Percentiles rank a stretch among this genome's conserved stretches.
Evolutionary conservation across 805 yeast genomes (phyloP).

Genomic region (Myxozyma vanderwaltii): DNA sequence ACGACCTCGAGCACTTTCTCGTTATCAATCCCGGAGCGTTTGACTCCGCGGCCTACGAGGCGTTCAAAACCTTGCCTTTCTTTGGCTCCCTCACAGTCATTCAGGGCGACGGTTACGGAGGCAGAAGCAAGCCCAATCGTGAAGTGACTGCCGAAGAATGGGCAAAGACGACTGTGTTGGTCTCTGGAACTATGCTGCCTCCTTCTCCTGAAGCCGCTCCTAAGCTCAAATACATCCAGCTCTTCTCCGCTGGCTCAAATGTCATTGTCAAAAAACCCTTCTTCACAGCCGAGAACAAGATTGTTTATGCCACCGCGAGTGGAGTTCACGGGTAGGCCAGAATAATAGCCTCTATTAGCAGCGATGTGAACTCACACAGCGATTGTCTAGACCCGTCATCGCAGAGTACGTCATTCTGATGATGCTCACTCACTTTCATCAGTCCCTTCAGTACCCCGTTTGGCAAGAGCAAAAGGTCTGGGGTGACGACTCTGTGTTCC

Average conservation of each 20-base stretch:
- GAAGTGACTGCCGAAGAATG: conserved; percentile 27
- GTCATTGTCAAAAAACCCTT: conserved; percentile 20
- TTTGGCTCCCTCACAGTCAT: conserved; percentile 27
- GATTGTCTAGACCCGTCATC: conserved; percentile 24
- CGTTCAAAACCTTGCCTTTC: conserved; percentile 16
- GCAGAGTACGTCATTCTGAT: conserved; percentile 32
- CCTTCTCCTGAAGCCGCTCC: conserved; percentile 33
- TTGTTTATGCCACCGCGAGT: conserved; percentile 31
- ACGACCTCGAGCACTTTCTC: conserved; percentile 21
- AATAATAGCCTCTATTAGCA: no score
- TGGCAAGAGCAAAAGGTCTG: conserved; percentile 32
- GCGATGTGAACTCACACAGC: no score
- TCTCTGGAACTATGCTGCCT: conserved; percentile 24
- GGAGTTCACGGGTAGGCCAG: conserved; percentile 36
- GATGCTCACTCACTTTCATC: conserved; percentile 30
- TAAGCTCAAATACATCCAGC: conserved; percentile 31
- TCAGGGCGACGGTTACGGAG: conserved; percentile 22
- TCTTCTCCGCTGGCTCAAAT: conserved; percentile 34
- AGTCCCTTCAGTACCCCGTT: conserved; percentile 13
- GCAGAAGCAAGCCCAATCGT: conserved; percentile 15
- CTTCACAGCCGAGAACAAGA: conserved; percentile 10
- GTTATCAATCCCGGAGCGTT: conserved; percentile 18
- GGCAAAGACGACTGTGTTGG: conserved; percentile 22
- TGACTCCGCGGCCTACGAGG: conserved; percentile 15
- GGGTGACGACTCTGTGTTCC: conserved; percentile 22